phyloP scores from a whole-genome alignment of 768 basidiomycete genomes.

The Pseudohyphozyma bogoriensis region DNA sequence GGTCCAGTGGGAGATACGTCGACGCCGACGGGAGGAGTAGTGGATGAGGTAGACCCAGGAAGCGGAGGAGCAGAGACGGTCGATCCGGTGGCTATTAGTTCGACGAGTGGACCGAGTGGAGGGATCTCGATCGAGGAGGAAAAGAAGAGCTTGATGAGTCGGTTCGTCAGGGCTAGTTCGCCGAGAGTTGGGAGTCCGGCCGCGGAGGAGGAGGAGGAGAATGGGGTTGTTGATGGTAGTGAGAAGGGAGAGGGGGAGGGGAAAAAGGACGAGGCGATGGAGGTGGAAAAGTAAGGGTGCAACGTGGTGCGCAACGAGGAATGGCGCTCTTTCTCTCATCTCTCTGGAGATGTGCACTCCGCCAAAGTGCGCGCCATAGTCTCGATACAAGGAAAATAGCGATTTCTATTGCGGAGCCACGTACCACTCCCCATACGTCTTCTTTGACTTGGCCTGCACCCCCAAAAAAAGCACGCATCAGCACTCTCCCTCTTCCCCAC shows the following conservation, averaged over 20 bases:
- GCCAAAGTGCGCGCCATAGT: no score
- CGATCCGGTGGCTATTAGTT: constrained; percentile 15
- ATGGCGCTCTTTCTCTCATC: no score
- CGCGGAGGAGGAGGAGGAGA: not conserved
- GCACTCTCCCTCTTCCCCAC: no score
- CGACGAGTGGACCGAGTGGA: constrained; percentile 45
- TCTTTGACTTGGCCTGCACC: no score
- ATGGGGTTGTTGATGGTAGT: not conserved
- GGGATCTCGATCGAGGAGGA: constrained; percentile 48
- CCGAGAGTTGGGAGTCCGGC: constrained; percentile 4
- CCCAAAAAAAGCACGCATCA: no score
- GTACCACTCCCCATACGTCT: no score
- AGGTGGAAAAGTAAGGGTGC: not conserved
- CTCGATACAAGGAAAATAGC: no score
- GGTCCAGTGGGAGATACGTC: constrained; percentile 6
- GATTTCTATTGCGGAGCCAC: no score
- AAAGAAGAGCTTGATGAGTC: constrained; percentile 6
- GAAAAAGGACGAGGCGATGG: no score
- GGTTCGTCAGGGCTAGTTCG: constrained; percentile 25
- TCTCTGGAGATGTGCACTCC: no score
- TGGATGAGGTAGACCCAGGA: constrained; percentile 30
- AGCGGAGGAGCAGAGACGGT: constrained; percentile 10
- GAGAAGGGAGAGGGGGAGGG: not conserved
- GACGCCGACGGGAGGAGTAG: constrained; percentile 30
- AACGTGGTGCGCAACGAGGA: no score